Conservation (phyloP, 2,329 filamentous ascomycete species). For the Fusarium transvaalense region DNA sequence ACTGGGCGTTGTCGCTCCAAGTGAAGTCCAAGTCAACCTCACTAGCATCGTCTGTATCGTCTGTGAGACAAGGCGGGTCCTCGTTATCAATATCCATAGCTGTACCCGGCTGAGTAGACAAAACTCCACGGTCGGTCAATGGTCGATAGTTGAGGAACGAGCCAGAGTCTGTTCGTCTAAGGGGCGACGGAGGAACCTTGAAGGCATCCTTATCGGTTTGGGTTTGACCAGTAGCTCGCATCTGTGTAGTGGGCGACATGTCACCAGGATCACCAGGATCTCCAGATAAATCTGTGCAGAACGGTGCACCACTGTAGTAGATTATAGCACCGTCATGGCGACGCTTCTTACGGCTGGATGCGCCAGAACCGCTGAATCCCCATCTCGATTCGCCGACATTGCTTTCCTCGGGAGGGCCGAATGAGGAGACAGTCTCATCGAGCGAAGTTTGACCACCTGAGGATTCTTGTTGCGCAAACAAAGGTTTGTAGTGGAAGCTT, state of each 20-base stretch:
- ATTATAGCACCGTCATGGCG: conserved; percentile 80
- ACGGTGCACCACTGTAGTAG: conserved; percentile 83
- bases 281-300: conserved; percentile 83
- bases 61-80: conserved; percentile 50
- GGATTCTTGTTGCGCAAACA: conserved; percentile 67
- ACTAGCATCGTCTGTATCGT: conserved; percentile 54
- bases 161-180: conserved; percentile 62
- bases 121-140: conserved; percentile 56
- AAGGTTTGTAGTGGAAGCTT: conserved; percentile 73
- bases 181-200: conserved; percentile 44
- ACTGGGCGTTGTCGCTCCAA: conserved; percentile 61
- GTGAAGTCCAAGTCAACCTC: conserved; percentile 60
- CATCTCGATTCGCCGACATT: conserved; percentile 62
- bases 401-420: conserved; percentile 61
- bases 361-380: conserved; percentile 62
- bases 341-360: conserved; percentile 64
- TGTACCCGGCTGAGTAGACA: conserved; percentile 28
- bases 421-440: conserved; percentile 64
- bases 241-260: conserved; percentile 61
- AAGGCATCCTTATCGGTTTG: conserved; percentile 39
- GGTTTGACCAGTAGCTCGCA: conserved; percentile 61
- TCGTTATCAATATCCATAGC: conserved; percentile 50
- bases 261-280: conserved; percentile 68
- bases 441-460: conserved; percentile 61
- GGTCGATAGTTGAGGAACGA: conserved; percentile 64